Evolutionary conservation across 1,284 basidiomycete species (phyloP), one percentile per base, ranked within the genome.

Genomic region (Lignosus rhinocerotis): DNA sequence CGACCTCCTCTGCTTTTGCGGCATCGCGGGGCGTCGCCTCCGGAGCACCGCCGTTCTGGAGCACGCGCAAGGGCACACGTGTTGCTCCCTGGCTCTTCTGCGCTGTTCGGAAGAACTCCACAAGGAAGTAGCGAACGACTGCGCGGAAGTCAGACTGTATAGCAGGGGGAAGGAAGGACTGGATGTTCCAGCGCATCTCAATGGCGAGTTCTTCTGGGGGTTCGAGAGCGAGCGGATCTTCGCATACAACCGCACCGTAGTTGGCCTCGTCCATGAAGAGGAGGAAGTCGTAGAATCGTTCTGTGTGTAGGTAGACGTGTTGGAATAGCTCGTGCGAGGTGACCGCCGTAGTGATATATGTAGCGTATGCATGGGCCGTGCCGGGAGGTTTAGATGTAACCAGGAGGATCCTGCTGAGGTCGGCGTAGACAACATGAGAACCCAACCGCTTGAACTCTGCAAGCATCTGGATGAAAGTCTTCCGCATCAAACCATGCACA

Each of bases 241-340:
- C 84, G 67, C 94, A 94, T 41, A 96, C 86, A 53, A 99, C 85
- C 3, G 94, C 96, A 19, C 92, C 94, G 73, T 92, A 87, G 73
- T 99, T 99, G 42, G 94, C 93, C 19, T 87, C 83, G 73, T 99
- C 97, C 93, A 98, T 94, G 83, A 95, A 97, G 8, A 98, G 75
- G 21, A 99, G 79, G 70, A 93, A 95, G 74, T 99, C 96, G 79
- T 96, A 99, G 76, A 92, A 97, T 30, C 91, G 85, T 17, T 93
- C 88, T 16, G 96, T 92, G 51, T 90, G 84, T 52, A 99, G 83
- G 68, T 91, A 88, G 25, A 99, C 80, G 66, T 98, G 94, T 67
- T 96, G 92, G 82, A 99, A 99, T 14, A 99, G 80, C 66, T 99
- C 97, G 67, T 98, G 90, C 11, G 93, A 91, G 34, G 92, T 97